Evolutionary conservation across 2,329 filamentous ascomycete genomes (phyloP), one percentile per base, ranked within the genome.

Genomic region (Erysiphe neolycopersici): DNA sequence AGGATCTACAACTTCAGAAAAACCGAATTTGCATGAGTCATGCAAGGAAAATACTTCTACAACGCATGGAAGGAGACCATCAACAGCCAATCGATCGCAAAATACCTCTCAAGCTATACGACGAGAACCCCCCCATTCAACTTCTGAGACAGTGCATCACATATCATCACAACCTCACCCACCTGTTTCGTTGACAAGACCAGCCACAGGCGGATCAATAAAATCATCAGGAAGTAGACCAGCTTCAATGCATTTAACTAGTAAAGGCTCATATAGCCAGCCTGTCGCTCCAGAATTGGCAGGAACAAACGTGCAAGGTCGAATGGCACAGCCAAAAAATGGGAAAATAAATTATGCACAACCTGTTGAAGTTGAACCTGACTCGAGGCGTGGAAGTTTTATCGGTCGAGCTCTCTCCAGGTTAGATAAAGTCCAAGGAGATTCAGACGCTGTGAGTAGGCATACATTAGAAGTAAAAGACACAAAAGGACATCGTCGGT

Each of bases 251-350:
- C 62, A 56, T 58, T 69, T 89, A 42, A 78, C 80, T 49, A 82
- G 76, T 50, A 73, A 79, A 49, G 69, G 79, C 58, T 78, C 80
- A 46, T 94, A 95, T 58, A 82, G 82, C 50, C 82, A 91, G 59
- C 89, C 87, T 41, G 76, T 76, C 39, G 82, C 83, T 44, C 85
- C 89, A 29, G 74, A 83, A 41, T 76, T 94, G 47, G 84, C 84
- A 41, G 77, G 79, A 51, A 89, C 84, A 43, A 93, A 89, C 59
- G 84, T 72, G 4, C 80, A 93, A 58, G 87, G 84, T 49, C 79
- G 79, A 49, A 83, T 95, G 53, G 80, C 89, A 50, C 87, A 93
- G 57, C 80, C 80, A 11, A 61, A 54, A 44, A 62, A 50, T 43
- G 63, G 67, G 49, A 72, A 76, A 54, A 73, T 14, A n/a, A 22